These are phyloP conservation scores for Saccharomyces mikatae DNA, from an alignment of 805 yeast genomes.

Conservation along the genomic window DNA sequence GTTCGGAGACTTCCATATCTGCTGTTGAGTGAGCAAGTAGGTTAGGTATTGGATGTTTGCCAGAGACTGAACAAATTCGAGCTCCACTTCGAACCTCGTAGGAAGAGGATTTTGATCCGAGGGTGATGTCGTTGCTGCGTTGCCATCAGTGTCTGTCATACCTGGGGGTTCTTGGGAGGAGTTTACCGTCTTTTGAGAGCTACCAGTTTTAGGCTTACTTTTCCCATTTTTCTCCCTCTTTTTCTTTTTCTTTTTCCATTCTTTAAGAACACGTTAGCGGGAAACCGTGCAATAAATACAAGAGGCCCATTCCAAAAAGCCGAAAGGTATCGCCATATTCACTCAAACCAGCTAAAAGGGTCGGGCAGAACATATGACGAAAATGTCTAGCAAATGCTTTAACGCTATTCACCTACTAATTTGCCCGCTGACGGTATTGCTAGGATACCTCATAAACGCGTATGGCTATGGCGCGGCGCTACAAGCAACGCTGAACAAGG, in stretches of 20 bases:
- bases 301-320: not conserved
- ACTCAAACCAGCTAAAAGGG: not conserved
- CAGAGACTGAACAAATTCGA: constrained; percentile 79
- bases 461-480: constrained; percentile 24
- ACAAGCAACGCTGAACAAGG: constrained; percentile 36
- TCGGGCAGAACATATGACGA: not conserved
- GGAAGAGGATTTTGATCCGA: constrained; percentile 32
- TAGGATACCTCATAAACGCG: constrained; percentile 39
- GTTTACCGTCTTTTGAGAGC: not conserved
- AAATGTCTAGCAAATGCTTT: not conserved
- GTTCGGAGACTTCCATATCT: constrained; percentile 53
- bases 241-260: not conserved
- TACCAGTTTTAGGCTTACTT: not conserved
- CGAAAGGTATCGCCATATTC: not conserved
- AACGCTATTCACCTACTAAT: constrained; percentile 8
- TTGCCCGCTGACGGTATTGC: constrained; percentile 37
- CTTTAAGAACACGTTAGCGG: not conserved
- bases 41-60: constrained; percentile 85
- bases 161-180: not conserved
- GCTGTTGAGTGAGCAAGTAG: constrained; percentile 71
- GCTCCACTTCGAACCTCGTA: constrained; percentile 36
- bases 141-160: not conserved
- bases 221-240: not conserved
- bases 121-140: not conserved
- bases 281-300: not conserved